phyloP scores from a whole-genome alignment of 192 early-diverging fungal species.

The Coemansia sp. region DNA sequence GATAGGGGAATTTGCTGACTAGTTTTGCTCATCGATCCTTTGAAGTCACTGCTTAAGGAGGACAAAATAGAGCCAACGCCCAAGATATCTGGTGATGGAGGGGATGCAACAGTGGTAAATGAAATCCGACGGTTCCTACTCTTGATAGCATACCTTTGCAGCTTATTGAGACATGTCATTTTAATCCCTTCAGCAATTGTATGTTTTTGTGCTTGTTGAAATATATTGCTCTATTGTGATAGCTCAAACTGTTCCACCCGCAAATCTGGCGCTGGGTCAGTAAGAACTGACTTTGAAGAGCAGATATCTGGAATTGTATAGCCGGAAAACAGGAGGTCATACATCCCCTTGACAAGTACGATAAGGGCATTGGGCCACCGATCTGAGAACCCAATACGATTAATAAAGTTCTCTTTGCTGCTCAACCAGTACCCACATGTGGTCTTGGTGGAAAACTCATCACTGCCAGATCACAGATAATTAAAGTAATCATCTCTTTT shows the following conservation, averaged over 20 bases:
- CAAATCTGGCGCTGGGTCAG: background rate
- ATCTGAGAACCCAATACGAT: background rate
- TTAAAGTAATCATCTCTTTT: background rate
- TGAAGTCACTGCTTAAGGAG: too few species aligned
- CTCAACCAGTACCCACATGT: background rate
- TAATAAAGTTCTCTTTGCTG: background rate
- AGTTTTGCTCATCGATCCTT: too few species aligned
- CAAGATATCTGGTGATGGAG: too few species aligned
- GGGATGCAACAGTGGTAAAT: too few species aligned
- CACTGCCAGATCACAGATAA: conserved; percentile 1
- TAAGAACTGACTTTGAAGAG: background rate
- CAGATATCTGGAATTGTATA: background rate
- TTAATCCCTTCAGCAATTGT: too few species aligned
- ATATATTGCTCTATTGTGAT: too few species aligned
- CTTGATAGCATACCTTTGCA: too few species aligned
- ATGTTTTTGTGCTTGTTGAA: too few species aligned
- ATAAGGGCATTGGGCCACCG: background rate
- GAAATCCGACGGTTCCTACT: too few species aligned
- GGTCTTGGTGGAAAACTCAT: background rate
- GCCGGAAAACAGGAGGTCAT: conserved; percentile 2
- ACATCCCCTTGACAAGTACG: conserved; percentile 4
- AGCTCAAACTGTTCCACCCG: background rate
- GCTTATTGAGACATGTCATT: too few species aligned
- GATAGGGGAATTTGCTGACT: too few species aligned
- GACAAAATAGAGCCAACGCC: too few species aligned